phyloP scores from a whole-genome alignment of 2,329 filamentous ascomycete species.

The Daldinia eschscholtzii region DNA sequence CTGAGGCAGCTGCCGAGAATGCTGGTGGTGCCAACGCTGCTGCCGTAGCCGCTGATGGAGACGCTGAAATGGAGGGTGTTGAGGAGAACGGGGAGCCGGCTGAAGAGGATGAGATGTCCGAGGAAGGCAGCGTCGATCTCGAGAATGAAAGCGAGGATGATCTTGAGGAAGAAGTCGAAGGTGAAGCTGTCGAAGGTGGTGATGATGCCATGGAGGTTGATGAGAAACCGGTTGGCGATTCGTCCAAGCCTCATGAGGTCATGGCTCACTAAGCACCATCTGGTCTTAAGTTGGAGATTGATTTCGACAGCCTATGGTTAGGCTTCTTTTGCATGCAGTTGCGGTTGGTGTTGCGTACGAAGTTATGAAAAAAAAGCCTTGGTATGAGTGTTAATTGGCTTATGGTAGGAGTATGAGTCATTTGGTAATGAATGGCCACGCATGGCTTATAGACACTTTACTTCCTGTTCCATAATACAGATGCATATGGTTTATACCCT shows the following conservation, averaged over 20 bases:
- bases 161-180: constrained; percentile 70
- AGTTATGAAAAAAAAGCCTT: constrained; percentile 35
- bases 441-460: constrained; percentile 28
- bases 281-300: constrained; percentile 8
- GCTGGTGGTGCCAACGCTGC: constrained; percentile 60
- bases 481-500: constrained; percentile 23
- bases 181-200: constrained; percentile 52
- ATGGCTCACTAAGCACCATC: constrained; percentile 45
- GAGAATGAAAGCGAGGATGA: constrained; percentile 77
- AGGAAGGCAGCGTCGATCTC: constrained; percentile 78
- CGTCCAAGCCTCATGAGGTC: constrained; percentile 45
- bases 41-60: constrained; percentile 66
- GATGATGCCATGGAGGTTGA: constrained; percentile 61
- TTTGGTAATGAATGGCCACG: constrained; percentile 29
- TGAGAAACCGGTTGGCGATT: constrained; percentile 45
- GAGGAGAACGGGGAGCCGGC: constrained; percentile 60
- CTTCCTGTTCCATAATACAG: constrained; percentile 27
- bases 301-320: constrained; percentile 9
- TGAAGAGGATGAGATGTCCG: constrained; percentile 74
- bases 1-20: constrained; percentile 63
- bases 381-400: constrained; percentile 36
- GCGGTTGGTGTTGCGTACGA: constrained; percentile 37
- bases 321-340: constrained; percentile 13
- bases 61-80: constrained; percentile 78
- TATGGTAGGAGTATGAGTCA: constrained; percentile 30